Evolutionary conservation across 2,329 filamentous ascomycete species (phyloP), one percentile per base, ranked within the genome.

Genomic region (Venturia oleaginea): DNA sequence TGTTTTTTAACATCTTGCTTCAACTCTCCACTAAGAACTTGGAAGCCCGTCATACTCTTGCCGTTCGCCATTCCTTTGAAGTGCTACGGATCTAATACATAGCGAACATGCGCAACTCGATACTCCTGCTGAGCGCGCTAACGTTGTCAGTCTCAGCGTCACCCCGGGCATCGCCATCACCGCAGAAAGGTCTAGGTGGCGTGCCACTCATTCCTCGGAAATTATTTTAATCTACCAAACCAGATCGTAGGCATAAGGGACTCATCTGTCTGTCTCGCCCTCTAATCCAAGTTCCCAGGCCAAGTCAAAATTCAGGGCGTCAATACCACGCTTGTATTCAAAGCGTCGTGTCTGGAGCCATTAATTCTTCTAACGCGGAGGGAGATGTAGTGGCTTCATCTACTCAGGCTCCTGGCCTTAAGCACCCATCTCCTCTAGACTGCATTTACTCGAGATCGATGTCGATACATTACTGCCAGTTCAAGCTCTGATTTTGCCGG

Each of bases 171-270:
- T 38, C 32, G 10, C 57, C 57, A 38, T 40, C 40, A 24, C 60
- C 38, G 22, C 40, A 51, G 17, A 62, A 62, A 51, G 60, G 38
- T 22, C 40, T 48, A n/a, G 60, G 60, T 15, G 60, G 42, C 24
- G 57, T n/a, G 22, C 8, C 34, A 37, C n/a, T n/a, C n/a, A n/a
- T n/a, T n/a, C n/a, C n/a, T n/a, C n/a, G n/a, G n/a, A n/a, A n/a
- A n/a, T n/a, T n/a, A n/a, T n/a, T n/a, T n/a, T n/a, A n/a, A n/a
- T 37, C 34, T 37, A 2, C 15, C 17, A 22, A 43, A 24, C 59
- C 17, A 61, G 11, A 61, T 17, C 59, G 27, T 40, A 46, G 64
- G 64, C 40, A 65, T 34, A 19, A 62, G 64, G 59, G 64, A 61
- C 11, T 3, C 22, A 11, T 37, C 34, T 24, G 64, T 65, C 6